Conservation (phyloP, 139 green algal genomes). For the Pseudopediastrum boryanum region DNA sequence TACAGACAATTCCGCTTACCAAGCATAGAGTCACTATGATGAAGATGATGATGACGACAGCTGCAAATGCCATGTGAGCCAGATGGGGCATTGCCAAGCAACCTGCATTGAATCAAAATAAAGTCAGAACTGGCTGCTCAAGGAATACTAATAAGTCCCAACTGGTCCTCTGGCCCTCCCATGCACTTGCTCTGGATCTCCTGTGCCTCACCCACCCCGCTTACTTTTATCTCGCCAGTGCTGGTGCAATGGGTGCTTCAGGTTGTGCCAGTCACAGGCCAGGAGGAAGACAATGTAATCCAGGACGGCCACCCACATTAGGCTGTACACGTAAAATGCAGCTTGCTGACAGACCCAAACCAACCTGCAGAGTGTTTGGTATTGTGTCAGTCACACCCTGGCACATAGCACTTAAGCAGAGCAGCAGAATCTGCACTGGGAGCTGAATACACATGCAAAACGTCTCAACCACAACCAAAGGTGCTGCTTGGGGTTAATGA, state of each 20-base stretch:
- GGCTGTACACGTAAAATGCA: slow-evolving; percentile 6
- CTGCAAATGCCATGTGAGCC: slow-evolving; percentile 25
- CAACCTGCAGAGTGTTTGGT: slow-evolving; percentile 31
- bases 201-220: background rate
- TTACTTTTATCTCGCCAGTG: background rate
- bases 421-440: background rate
- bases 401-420: too few species aligned
- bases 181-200: background rate
- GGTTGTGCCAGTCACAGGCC: slow-evolving; percentile 14
- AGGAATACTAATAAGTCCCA: background rate
- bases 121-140: background rate
- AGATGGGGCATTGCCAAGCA: slow-evolving; percentile 33
- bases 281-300: slow-evolving; percentile 28
- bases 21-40: slow-evolving; percentile 13
- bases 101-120: background rate
- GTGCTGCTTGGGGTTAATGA: background rate
- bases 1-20: background rate
- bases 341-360: slow-evolving; percentile 17
- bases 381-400: too few species aligned
- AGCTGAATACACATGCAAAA: background rate
- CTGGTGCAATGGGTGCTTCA: background rate
- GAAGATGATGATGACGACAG: slow-evolving; percentile 19
- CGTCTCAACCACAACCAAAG: background rate
- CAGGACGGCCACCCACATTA: slow-evolving; percentile 30
- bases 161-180: background rate